Evolutionary conservation across 2,329 filamentous ascomycete genomes (phyloP).

Genomic region (Xylaria sp.): DNA sequence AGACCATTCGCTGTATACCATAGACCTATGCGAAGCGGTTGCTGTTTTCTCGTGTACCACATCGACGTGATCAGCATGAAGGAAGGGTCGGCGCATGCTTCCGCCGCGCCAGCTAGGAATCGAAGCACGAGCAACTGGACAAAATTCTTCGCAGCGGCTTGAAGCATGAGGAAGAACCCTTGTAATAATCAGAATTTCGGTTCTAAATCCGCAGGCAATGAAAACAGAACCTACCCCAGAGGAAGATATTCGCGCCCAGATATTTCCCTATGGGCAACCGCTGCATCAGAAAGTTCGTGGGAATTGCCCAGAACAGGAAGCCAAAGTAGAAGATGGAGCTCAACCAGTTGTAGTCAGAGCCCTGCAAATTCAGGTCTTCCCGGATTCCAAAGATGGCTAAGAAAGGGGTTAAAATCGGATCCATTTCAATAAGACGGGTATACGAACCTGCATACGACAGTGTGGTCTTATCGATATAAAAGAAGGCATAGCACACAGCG

Average conservation of each 20-base stretch:
- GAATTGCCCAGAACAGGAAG: slow-evolving; percentile 49
- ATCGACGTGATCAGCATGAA: slow-evolving; percentile 56
- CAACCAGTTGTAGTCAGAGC: slow-evolving; percentile 50
- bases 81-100: slow-evolving; percentile 50
- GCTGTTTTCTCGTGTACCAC: slow-evolving; percentile 54
- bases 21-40: slow-evolving; percentile 49
- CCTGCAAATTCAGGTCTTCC: slow-evolving; percentile 49
- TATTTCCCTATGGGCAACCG: slow-evolving; percentile 48
- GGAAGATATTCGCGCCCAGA: slow-evolving; percentile 42
- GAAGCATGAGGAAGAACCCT: slow-evolving; percentile 46
- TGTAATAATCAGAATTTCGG: neutral
- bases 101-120: slow-evolving; percentile 49
- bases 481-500: slow-evolving; percentile 49
- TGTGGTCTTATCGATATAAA: slow-evolving; percentile 47
- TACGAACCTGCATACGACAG: slow-evolving; percentile 45
- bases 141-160: slow-evolving; percentile 48
- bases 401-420: neutral
- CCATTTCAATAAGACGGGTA: neutral
- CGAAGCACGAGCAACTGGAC: slow-evolving; percentile 45
- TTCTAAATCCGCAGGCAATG: neutral
- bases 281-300: slow-evolving; percentile 50
- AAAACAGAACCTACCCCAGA: slow-evolving; percentile 29
- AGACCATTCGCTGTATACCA: slow-evolving; percentile 52
- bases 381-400: slow-evolving; percentile 51
- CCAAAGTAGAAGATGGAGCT: slow-evolving; percentile 52